These are phyloP conservation scores for Capsicum chinense DNA, from an alignment of 257 asterid species.

Conservation along the genomic window DNA sequence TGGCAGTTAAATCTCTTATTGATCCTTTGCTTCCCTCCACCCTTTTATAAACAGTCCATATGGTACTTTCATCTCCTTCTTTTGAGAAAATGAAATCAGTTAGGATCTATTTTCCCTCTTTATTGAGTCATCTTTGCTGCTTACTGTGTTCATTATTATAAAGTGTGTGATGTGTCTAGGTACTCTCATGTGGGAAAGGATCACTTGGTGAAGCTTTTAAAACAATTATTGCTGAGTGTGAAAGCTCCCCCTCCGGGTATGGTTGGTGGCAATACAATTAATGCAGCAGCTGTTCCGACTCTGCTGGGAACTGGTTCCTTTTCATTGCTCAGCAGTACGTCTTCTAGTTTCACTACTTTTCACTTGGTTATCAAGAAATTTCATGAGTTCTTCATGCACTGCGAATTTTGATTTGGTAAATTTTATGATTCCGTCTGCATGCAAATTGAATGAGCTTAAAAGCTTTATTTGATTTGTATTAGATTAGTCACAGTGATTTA, in stretches of 20 bases:
- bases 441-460: constrained; percentile 2
- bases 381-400: constrained; percentile 13
- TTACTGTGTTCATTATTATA: constrained; percentile 30
- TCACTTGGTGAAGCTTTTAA: constrained; percentile 93
- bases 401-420: background rate
- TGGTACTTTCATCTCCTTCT: background rate
- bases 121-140: constrained; percentile 18
- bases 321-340: constrained; percentile 78
- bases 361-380: constrained; percentile 27
- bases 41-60: background rate
- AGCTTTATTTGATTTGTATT: background rate
- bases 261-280: constrained; percentile 54
- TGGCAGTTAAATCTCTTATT: background rate
- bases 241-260: constrained; percentile 56
- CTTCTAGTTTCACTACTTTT: constrained; percentile 31
- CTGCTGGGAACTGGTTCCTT: constrained; percentile 87
- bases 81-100: background rate
- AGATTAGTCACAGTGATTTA: constrained; percentile 15
- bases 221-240: constrained; percentile 70
- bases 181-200: constrained; percentile 83
- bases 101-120: background rate
- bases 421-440: background rate
- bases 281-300: constrained; percentile 92
- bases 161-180: constrained; percentile 49
- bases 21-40: background rate